Evolutionary conservation across 2,329 filamentous ascomycete species (phyloP).

Genomic region (Colletotrichum australisinense): DNA sequence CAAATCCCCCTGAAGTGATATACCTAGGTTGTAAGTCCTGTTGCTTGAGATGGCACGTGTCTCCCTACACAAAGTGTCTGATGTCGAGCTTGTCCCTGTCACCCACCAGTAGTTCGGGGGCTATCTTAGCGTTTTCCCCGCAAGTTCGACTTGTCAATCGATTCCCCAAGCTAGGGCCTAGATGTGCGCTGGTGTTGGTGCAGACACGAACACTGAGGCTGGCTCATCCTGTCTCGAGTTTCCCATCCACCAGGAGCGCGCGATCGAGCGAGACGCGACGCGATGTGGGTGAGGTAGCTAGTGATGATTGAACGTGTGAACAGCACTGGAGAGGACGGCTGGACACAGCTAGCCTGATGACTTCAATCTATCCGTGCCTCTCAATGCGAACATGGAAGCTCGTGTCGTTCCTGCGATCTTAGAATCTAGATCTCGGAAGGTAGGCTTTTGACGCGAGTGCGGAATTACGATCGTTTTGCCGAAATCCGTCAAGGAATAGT

Average conservation of each 20-base stretch:
- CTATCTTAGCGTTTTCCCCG: constrained; percentile 34
- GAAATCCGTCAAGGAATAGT: constrained; percentile 9
- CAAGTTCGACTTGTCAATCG: constrained; percentile 35
- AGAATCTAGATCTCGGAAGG: constrained; percentile 3
- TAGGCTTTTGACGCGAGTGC: neutral
- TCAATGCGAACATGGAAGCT: neutral
- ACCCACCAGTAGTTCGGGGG: constrained; percentile 15
- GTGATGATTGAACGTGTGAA: neutral
- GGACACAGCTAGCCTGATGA: neutral
- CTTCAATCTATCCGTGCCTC: neutral
- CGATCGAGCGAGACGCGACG: constrained; percentile 9
- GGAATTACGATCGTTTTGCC: constrained; percentile 15
- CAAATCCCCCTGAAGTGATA: neutral
- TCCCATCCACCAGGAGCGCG: constrained; percentile 1
- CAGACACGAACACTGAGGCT: constrained; percentile 2
- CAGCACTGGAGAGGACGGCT: neutral
- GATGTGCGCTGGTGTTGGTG: constrained; percentile 8
- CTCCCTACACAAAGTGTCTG: constrained; percentile 21
- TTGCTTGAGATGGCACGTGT: constrained; percentile 16
- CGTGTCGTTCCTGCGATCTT: neutral
- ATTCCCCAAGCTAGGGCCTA: constrained; percentile 15
- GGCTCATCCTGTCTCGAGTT: constrained; percentile 12
- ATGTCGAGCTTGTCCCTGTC: constrained; percentile 35
- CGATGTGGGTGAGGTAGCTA: neutral
- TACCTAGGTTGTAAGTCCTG: neutral